phyloP scores from a whole-genome alignment of 768 basidiomycete species.

The Phaffia tasmanica region DNA sequence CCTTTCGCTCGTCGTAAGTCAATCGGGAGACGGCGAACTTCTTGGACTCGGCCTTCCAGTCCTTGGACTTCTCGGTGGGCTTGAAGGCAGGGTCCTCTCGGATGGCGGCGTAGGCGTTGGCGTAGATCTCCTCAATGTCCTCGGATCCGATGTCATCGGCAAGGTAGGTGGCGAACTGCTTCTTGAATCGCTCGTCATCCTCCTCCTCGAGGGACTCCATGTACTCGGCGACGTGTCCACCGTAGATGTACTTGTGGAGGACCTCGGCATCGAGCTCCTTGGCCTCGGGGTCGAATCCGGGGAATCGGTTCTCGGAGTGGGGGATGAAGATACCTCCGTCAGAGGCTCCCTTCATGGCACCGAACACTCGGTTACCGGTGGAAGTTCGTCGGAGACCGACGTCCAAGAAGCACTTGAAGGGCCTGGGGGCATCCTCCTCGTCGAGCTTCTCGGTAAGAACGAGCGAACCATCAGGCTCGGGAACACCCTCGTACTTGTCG shows the following conservation, averaged over 20 bases:
- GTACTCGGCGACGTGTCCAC: constrained; percentile 97
- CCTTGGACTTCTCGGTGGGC: constrained; percentile 72
- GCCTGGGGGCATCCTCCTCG: constrained; percentile 84
- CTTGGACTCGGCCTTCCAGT: constrained; percentile 77
- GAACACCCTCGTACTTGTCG: constrained; percentile 92
- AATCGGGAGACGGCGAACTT: constrained; percentile 62
- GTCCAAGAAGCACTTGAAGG: constrained; percentile 99
- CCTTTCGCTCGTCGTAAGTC: constrained; percentile 64
- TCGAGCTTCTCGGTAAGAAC: constrained; percentile 72
- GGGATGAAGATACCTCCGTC: constrained; percentile 98
- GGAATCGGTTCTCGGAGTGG: constrained; percentile 96
- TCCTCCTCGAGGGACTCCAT: constrained; percentile 99
- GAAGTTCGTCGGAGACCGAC: constrained; percentile 96
- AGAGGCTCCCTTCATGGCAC: constrained; percentile 94
- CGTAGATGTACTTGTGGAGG: constrained; percentile 60
- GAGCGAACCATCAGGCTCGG: constrained; percentile 80
- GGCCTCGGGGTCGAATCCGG: constrained; percentile 83
- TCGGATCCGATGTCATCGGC: constrained; percentile 91
- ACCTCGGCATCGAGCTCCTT: constrained; percentile 90
- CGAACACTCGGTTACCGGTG: constrained; percentile 93
- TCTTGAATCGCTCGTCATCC: constrained; percentile 96
- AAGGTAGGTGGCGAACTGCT: constrained; percentile 90
- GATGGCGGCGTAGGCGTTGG: constrained; percentile 85
- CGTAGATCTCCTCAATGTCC: constrained; percentile 93
- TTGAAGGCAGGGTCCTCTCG: constrained; percentile 87